phyloP scores from a whole-genome alignment of 2,329 filamentous ascomycete genomes.

The Neofusicoccum umdonicola region DNA sequence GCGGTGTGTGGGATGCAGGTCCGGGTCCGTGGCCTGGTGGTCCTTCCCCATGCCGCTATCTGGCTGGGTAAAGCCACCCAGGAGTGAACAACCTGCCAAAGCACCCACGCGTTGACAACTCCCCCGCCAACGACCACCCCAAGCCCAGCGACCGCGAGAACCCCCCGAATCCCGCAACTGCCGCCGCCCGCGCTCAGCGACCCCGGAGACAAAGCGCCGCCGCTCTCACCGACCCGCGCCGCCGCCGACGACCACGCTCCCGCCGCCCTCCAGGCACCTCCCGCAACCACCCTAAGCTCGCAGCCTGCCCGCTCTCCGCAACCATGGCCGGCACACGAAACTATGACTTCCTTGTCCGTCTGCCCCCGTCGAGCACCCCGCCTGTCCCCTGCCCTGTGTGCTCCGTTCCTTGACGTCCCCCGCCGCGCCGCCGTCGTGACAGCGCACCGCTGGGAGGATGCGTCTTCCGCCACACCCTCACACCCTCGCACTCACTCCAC shows the following conservation, averaged over 20 bases:
- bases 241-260: conserved; percentile 21
- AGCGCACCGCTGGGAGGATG: conserved; percentile 9
- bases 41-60: conserved; percentile 16
- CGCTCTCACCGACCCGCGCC: conserved; percentile 21
- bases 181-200: background rate
- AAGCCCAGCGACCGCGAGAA: background rate
- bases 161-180: background rate
- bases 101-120: background rate
- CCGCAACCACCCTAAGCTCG: conserved; percentile 15
- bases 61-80: conserved; percentile 16
- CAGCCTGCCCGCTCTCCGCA: conserved; percentile 12
- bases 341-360: conserved; percentile 94
- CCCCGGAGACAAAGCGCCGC: conserved; percentile 4
- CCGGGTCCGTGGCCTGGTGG: conserved; percentile 3
- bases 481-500: background rate
- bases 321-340: conserved; percentile 95
- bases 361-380: conserved; percentile 16
- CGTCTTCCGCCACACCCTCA: conserved; percentile 4
- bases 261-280: conserved; percentile 20
- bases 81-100: conserved; percentile 15
- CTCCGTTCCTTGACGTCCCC: background rate
- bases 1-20: conserved; percentile 13
- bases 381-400: conserved; percentile 19
- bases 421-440: conserved; percentile 15
- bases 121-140: background rate